These are phyloP conservation scores for Amphichorda felina DNA, from an alignment of 2,329 filamentous ascomycete genomes.

Conservation along the genomic window DNA sequence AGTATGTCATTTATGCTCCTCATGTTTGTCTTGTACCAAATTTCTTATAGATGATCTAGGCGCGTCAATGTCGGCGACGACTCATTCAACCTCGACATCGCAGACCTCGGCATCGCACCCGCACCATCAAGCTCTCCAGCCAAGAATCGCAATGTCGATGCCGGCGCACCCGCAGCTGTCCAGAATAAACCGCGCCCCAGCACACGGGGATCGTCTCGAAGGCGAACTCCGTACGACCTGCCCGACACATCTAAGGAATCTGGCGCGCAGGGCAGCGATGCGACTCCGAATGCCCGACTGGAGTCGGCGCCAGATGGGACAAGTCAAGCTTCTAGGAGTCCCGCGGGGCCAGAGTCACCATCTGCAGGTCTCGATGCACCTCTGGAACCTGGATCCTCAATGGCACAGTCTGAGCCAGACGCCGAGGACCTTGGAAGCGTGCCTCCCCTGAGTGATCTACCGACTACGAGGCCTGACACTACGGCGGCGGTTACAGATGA, in stretches of 20 bases:
- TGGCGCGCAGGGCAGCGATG: conserved; percentile 5
- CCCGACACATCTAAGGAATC: conserved; percentile 17
- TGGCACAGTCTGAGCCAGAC: background rate
- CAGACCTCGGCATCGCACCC: conserved; percentile 21
- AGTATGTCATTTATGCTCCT: conserved; percentile 32
- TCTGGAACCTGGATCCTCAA: background rate
- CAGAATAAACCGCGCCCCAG: conserved; percentile 6
- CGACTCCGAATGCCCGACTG: background rate
- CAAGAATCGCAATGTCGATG: conserved; percentile 28
- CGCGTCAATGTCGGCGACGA: conserved; percentile 47
- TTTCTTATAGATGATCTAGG: conserved; percentile 14
- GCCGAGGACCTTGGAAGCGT: conserved; percentile 10
- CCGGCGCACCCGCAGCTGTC: conserved; percentile 3
- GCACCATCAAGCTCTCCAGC: conserved; percentile 25
- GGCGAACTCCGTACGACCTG: conserved; percentile 14
- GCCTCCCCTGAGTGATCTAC: conserved; percentile 8
- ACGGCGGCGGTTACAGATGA: conserved; percentile 9
- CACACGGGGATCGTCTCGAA: conserved; percentile 6
- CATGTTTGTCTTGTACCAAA: no score
- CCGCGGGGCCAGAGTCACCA: background rate
- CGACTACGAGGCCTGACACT: conserved; percentile 4
- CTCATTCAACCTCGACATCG: conserved; percentile 43
- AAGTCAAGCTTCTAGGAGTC: background rate
- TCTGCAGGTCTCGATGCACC: no score
- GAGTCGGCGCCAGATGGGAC: background rate